These are phyloP conservation scores for Cnidoscolus chayamansa DNA, from an alignment of 441 rosid genomes.

Conservation along the genomic window DNA sequence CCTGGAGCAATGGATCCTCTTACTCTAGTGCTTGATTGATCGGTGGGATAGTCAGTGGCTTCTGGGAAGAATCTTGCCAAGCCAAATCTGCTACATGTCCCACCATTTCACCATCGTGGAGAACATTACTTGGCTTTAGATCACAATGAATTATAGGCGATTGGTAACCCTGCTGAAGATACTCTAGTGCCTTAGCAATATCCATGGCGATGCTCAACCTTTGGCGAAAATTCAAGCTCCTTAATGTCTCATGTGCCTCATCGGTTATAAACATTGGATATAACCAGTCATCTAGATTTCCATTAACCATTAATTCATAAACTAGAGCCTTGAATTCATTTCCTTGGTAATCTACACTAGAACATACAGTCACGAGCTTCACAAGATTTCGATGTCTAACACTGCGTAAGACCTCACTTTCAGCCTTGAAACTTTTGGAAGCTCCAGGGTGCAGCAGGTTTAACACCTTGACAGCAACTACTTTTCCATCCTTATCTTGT, in stretches of 20 bases:
- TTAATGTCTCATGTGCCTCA: slow-evolving; percentile 10
- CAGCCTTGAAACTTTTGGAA: slow-evolving; percentile 19
- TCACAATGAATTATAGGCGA: slow-evolving; percentile 17
- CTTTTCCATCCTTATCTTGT: not conserved
- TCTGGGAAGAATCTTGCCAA: slow-evolving; percentile 10
- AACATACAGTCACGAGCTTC: slow-evolving; percentile 19
- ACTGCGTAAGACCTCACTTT: slow-evolving; percentile 5
- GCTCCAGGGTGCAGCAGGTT: slow-evolving; percentile 19
- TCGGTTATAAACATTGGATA: not conserved
- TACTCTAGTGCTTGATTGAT: not conserved
- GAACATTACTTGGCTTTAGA: slow-evolving; percentile 23
- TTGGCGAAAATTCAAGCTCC: slow-evolving; percentile 10
- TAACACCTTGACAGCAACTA: slow-evolving; percentile 17
- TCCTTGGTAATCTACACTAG: slow-evolving; percentile 4
- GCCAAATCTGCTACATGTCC: slow-evolving; percentile 19
- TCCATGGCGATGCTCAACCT: slow-evolving; percentile 19
- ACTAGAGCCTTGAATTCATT: slow-evolving; percentile 9
- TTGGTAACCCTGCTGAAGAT: slow-evolving; percentile 13
- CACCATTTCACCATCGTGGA: slow-evolving; percentile 11
- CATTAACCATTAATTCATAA: slow-evolving; percentile 9
- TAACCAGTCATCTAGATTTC: slow-evolving; percentile 13
- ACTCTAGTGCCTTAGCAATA: slow-evolving; percentile 14
- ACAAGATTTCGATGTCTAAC: slow-evolving; percentile 24
- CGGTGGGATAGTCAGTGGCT: not conserved
- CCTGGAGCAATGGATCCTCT: slow-evolving; percentile 21